Evolutionary conservation across 495 filamentous ascomycete genomes (phyloP), one percentile per base, ranked within the genome.

Genomic region (Trichodelitschia bisporula): DNA sequence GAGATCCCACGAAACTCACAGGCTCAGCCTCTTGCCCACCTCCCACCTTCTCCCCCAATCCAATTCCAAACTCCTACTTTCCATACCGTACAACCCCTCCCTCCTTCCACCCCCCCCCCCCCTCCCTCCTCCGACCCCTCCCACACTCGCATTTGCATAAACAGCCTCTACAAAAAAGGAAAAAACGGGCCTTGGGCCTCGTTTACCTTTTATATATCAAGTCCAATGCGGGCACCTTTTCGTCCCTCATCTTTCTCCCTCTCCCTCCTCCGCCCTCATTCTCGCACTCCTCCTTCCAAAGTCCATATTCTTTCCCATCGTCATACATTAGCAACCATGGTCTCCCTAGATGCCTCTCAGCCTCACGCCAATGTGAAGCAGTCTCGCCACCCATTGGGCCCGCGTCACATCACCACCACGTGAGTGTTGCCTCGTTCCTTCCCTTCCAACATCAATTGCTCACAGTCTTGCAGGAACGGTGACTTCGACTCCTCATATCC

Each of bases 401-500:
- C 19, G 8, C 30, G 39, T 14, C 42, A 39, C 13, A 26, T 41
- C 26, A 39, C 35, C 39, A 45, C 42, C 32, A 41, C 39, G 42
- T 45, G 19, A 27, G 40, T 34, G 17, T 36, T 20, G 14, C n/a
- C 21, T 19, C 10, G 18, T 19, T 19, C 5, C 26, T 32, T 10
- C 18, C 15, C 14, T 3, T 17, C 15, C 16, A 12, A 15, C 13
- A 17, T 18, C 35, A 31, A 35, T 33, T 14, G 35, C 38, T 44
- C 18, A 44, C 31, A 23, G 18, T 20, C 26, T 16, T 30, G 12
- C 31, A 46, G 40, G n/a, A 41, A 44, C 33, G 42, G 47, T 28
- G 51, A 54, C 35, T 54, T 40, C 56, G 70, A 75, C 45, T 74
- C 71, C 24, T 59, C 69, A 34, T 58, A 70, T 45, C 58, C 67